These are phyloP conservation scores for Wallemia hederae DNA, from an alignment of 1,284 basidiomycete genomes.

Conservation along the genomic window DNA sequence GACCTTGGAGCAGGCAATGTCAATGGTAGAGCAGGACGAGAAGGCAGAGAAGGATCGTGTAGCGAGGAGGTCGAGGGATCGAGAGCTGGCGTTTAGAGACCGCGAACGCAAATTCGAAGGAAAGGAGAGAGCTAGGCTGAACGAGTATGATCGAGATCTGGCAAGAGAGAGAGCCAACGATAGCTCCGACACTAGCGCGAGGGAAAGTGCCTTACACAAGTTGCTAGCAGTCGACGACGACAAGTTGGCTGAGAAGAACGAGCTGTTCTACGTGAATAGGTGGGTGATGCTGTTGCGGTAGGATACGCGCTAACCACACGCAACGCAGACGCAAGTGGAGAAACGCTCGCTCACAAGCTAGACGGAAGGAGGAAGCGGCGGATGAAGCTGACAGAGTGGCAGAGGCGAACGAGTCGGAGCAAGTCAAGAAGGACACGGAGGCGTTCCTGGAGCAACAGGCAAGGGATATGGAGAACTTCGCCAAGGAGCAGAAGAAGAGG, in stretches of 20 bases:
- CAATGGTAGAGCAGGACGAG: neutral
- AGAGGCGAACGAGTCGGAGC: neutral
- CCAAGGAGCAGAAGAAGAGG: neutral
- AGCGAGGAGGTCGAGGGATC: neutral
- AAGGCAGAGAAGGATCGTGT: neutral
- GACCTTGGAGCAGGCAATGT: neutral
- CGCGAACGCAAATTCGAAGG: neutral
- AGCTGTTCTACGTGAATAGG: neutral
- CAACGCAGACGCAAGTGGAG: neutral
- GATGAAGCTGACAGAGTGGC: neutral
- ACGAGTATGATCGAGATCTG: neutral
- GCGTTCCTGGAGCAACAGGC: neutral
- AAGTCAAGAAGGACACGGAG: neutral
- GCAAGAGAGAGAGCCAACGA: neutral
- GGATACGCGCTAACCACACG: too few species aligned
- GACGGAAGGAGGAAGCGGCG: neutral
- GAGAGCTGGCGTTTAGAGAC: neutral
- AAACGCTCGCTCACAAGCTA: neutral
- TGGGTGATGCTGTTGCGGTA: neutral
- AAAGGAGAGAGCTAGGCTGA: neutral
- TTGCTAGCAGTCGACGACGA: neutral
- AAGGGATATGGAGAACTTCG: neutral
- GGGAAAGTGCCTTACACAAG: neutral
- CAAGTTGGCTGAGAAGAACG: neutral
- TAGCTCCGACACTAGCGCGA: neutral